A percentile compares a stretch with the other conserved stretches of the same genome.
Conservation (phyloP, 2,329 filamentous ascomycete genomes). For the Aureobasidium vineae region DNA sequence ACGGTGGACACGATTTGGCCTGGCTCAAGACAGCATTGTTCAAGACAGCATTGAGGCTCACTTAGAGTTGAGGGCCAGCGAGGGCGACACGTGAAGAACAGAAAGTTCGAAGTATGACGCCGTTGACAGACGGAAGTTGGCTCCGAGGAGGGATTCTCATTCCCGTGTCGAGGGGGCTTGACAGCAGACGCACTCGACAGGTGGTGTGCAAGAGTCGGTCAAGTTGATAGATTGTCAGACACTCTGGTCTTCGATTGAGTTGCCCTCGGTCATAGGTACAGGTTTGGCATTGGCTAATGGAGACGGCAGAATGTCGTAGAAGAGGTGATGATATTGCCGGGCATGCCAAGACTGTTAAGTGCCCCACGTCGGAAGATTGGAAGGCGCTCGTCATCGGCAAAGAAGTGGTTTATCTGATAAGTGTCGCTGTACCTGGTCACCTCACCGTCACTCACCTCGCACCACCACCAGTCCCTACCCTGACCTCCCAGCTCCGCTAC, state of each 20-base stretch:
- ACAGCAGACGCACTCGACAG: not conserved
- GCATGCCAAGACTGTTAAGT: conserved; percentile 2
- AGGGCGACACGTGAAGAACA: not conserved
- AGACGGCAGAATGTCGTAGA: conserved; percentile 13
- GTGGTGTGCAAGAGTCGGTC: not conserved
- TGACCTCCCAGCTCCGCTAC: not conserved
- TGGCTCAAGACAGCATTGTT: no score
- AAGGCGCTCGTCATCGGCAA: conserved; percentile 16
- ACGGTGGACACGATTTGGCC: no score
- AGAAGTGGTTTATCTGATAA: conserved; percentile 24
- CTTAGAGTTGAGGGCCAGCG: not conserved
- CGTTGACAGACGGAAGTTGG: not conserved
- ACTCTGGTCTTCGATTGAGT: not conserved
- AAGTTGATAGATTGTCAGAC: not conserved
- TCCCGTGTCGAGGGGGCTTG: not conserved
- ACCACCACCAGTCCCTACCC: not conserved
- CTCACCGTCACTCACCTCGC: conserved; percentile 2
- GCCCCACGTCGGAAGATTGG: conserved; percentile 9
- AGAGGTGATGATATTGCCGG: not conserved
- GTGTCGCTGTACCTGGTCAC: not conserved
- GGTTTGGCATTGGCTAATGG: not conserved
- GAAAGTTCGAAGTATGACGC: not conserved
- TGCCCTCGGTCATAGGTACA: not conserved
- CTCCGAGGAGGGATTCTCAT: not conserved
- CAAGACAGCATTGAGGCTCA: not conserved